Base-by-base conservation (phyloP, 2,329 filamentous ascomycete species). In the Arthrobotrys pseudoclavata region DNA sequence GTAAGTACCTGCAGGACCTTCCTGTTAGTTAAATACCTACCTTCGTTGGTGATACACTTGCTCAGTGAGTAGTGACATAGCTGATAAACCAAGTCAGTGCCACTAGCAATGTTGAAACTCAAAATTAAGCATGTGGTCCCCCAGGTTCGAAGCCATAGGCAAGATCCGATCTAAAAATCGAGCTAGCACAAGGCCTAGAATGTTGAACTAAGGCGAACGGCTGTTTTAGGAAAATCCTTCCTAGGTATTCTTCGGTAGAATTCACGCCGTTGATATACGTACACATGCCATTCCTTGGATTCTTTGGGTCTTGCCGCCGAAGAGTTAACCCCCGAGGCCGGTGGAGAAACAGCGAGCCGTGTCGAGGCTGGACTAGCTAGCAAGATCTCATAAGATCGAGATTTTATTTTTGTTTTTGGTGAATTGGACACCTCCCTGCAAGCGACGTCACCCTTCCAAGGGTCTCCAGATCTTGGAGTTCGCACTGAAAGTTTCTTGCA, bases 341-440 rank as follows among this genome's bases (percentile, higher is more conserved):
- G 47, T 29, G 48, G 26, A 66, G 48, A 60, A 34, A 64, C 45
- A 66, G 7, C 34, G 18, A 53, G 26, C 50, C 60, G 57, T 66
- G 48, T 72, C 50, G 69, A 55, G 48, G 60, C 31, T 37, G 22
- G 15, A n/a, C 15, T 53, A 10, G 22, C 7, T 52, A 34, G n/a
- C 4, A 3, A 6, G 18, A 64, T 52, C 18, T 52, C 18, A 29
- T 4, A 60, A 60, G 31, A 42, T 60, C 53, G 40, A 31, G 60
- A 64, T 64, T 50, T 2, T 15, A 2, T 10, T 53, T 31, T n/a
- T 29, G 20, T 34, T 55, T 42, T 18, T 45, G 15, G n/a, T 40
- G 37, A 12, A 40, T 40, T 13, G n/a, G n/a, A n/a, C n/a, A n/a
- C n/a, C n/a, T n/a, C n/a, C n/a, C n/a, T n/a, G n/a, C n/a, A n/a